Evolutionary conservation across 129 eudicot species (phyloP).

Genomic region (Centella asiatica): DNA sequence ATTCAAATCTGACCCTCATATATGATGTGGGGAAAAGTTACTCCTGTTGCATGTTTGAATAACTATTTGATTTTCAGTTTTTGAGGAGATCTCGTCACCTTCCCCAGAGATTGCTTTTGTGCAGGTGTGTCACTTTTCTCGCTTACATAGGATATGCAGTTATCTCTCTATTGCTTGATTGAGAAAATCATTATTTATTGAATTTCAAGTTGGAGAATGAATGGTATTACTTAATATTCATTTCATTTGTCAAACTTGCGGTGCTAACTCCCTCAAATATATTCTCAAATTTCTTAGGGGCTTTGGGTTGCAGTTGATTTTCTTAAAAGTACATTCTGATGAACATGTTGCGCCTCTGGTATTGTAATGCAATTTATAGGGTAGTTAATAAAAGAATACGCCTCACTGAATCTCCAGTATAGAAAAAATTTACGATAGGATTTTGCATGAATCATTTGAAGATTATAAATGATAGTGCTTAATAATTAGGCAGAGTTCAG

Average conservation of each 20-base stretch:
- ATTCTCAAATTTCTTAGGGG: background rate
- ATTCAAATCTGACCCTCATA: background rate
- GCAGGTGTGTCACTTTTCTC: slow-evolving; percentile 49
- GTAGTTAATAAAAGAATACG: too few species aligned
- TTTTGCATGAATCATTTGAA: too few species aligned
- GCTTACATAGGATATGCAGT: slow-evolving; percentile 10
- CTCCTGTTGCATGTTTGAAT: background rate
- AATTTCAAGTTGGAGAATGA: background rate
- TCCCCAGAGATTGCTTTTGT: slow-evolving; percentile 70
- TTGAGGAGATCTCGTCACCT: slow-evolving; percentile 68
- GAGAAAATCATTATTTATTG: background rate
- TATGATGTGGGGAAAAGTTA: background rate
- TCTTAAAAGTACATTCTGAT: background rate
- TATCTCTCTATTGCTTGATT: background rate
- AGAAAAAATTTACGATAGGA: too few species aligned
- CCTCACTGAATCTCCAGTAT: too few species aligned
- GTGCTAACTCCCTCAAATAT: background rate
- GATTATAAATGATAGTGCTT: background rate
- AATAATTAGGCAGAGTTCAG: background rate
- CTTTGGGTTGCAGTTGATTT: background rate
- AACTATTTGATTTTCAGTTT: slow-evolving; percentile 34
- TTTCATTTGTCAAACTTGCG: background rate
- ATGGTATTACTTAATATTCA: background rate
- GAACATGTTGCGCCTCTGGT: background rate
- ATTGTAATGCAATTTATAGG: background rate